Base-by-base conservation (phyloP, 768 basidiomycete genomes). In the Russula virescens region DNA sequence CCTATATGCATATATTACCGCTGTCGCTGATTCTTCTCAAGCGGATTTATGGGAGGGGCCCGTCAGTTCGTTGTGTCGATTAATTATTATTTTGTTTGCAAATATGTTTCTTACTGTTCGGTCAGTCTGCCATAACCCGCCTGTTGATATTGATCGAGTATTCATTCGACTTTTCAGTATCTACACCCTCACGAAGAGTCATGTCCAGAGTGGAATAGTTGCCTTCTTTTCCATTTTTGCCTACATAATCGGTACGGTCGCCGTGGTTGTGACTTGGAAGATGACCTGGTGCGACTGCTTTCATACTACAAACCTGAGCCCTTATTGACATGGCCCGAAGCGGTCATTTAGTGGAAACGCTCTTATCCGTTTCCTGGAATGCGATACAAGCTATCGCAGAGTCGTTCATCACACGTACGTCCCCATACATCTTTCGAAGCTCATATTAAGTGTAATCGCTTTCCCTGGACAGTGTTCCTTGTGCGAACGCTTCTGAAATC, bases 41-140 rank as follows among this genome's bases (percentile, higher is more conserved):
- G 56, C 35, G 56, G 9, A 6, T 49, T 31, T 58, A 28, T 58
- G 56, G 56, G 21, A 58, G 56, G 46, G 46, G 0, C 56, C 56
- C 11, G 18, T 38, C 34, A 58, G 35, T 26, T 58, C 56, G 18
- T 23, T 58, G 18, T 49, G 46, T 9, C 56, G 47, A 38, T 38
- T 47, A 5, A 26, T 49, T 23, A 9, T 49, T 31, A 35, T 51
- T 23, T n/a, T 59, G 11, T 31, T 34, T 1, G 48, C 58, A 11
- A 50, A 59, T 40, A 21, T 42, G 26, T 59, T 59, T 38, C 49
- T 59, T 34, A 49, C 58, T 8, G 6, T 5, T n/a, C 58, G 58
- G 58, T 59, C 26, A 23, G 50, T 59, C 34, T 9, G 28, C 31
- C 26, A 18, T 43, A 6, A 21, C 28, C 40, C 19, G 6, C 28